Evolutionary conservation across 768 basidiomycete genomes (phyloP), one percentile per base, ranked within the genome.

Genomic region (Mycena olivaceomarginata): DNA sequence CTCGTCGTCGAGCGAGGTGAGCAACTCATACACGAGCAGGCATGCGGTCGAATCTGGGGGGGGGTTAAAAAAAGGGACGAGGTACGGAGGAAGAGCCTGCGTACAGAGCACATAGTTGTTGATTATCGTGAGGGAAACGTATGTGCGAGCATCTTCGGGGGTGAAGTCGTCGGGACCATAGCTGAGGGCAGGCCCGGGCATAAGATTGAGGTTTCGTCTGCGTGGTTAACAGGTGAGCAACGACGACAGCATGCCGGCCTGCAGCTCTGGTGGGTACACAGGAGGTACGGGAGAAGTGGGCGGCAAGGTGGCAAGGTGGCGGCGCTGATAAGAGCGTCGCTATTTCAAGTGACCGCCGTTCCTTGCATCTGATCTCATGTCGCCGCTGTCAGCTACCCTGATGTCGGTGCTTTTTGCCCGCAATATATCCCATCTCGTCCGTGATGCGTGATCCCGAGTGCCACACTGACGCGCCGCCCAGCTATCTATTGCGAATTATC

Each of bases 1-100:
- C 67, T 79, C 78, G 46, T 72, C 78, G 57, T 79, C 78, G 56
- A 79, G 74, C 7, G 78, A 72, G 37, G 78, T 79, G 41, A 79
- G 7, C 10, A 73, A 31, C 71, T 79, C 78, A 67, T 79, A 79
- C 4, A 79, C 78, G 18, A 79, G 78, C 11, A 76, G 22, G 11
- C 64, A 66, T 2, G 74, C 78, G 9, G 75, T 76, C 2, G 78
- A 57, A 39, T 60, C 69, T 60, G 31, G 0, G 41, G 12, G n/a
- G 20, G 3, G 8, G 3, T n/a, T 25, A 56, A 39, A 13, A 59
- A 13, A 8, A 13, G 39, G 31, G 31, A 31, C 31, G 31, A 31
- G 31, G 31, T 31, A n/a, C 39, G 7, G 41, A 5, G n/a, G 16
- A 25, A 22, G 13, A 64, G 18, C 10, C 13, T 18, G n/a, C 69